A percentile compares a stretch with the other conserved stretches of the same genome.
Evolutionary conservation across 1,284 basidiomycete species (phyloP).

Genomic region (Naganishia albida): DNA sequence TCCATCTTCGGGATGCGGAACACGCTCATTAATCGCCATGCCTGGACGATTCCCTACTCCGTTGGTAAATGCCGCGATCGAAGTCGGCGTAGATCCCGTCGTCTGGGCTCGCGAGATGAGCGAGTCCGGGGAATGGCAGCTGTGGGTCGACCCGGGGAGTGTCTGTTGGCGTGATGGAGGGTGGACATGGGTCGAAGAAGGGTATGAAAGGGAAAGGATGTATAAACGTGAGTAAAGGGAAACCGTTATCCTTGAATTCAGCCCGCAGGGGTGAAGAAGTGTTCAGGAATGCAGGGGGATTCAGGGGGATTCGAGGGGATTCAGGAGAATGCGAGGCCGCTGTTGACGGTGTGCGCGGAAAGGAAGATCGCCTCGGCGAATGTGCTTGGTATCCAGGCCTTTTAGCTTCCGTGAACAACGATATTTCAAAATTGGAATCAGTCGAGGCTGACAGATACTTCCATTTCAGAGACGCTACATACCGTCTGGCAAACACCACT

Average conservation of each 20-base stretch:
- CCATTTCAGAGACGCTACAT: slow-evolving; percentile 32
- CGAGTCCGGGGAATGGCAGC: slow-evolving; percentile 48
- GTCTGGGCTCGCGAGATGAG: slow-evolving; percentile 45
- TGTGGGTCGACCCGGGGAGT: slow-evolving; percentile 54
- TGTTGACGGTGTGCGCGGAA: too few relatives aligned
- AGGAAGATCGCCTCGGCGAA: background rate
- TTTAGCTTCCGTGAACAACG: background rate
- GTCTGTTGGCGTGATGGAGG: slow-evolving; percentile 52
- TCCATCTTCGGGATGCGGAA: slow-evolving; percentile 46
- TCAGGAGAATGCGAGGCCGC: too few relatives aligned
- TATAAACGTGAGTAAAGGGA: slow-evolving; percentile 33
- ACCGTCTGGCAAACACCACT: slow-evolving; percentile 37
- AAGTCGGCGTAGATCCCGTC: slow-evolving; percentile 40
- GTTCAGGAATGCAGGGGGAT: too few relatives aligned
- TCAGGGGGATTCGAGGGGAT: too few relatives aligned
- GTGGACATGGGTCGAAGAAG: slow-evolving; percentile 52
- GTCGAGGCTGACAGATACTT: background rate
- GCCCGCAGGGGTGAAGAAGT: too few relatives aligned
- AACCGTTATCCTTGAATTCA: too few relatives aligned
- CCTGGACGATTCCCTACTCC: slow-evolving; percentile 43
- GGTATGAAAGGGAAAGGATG: slow-evolving; percentile 44
- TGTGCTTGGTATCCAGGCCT: background rate
- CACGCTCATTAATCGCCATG: slow-evolving; percentile 46
- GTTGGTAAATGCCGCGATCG: slow-evolving; percentile 40
- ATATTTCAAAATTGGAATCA: too few relatives aligned